Evolutionary conservation across 345 rosid genomes (phyloP), one percentile per base, ranked within the genome.

Genomic region (Jatropha curcas): DNA sequence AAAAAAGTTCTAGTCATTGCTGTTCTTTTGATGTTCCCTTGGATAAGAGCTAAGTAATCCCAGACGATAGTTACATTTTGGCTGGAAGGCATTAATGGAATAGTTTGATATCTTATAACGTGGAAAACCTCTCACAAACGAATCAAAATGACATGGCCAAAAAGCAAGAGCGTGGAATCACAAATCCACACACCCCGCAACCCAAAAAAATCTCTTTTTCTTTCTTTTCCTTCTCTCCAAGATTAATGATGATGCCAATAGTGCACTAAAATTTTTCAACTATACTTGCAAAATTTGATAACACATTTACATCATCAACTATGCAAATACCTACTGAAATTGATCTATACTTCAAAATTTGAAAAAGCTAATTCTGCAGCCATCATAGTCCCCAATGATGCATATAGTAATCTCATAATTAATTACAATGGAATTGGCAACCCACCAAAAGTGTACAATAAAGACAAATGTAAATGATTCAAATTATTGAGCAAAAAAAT

Each of bases 401-500:
- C 17, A 16, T 45, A 11, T 17, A 48, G 52, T 13, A 48, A 48
- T 48, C 52, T 48, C 31, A 25, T 11, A 10, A 56, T 10, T 19
- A 4, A 56, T 24, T 8, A 56, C 5, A 56, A 56, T 7, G 14
- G 31, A 57, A 22, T n/a, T 14, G 31, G 13, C 34, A 56, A 53
- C 46, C 67, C 70, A 16, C 28, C 34, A 56, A 45, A 35, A 22
- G 4, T 65, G 28, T 59, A 48, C 53, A 48, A 10, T 25, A 64
- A 55, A 20, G 22, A 72, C 28, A 50, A 60, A 3, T 28, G 55
- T 25, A 19, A 30, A 71, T 16, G 51, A 33, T 61, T 34, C 43
- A 43, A 16, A 45, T 33, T 39, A 48, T 51, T 59, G 25, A 78
- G 13, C 45, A 70, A 58, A 65, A 62, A 28, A n/a, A n/a, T n/a